Conservation (phyloP, 495 filamentous ascomycete species). For the Neurospora sp. region DNA sequence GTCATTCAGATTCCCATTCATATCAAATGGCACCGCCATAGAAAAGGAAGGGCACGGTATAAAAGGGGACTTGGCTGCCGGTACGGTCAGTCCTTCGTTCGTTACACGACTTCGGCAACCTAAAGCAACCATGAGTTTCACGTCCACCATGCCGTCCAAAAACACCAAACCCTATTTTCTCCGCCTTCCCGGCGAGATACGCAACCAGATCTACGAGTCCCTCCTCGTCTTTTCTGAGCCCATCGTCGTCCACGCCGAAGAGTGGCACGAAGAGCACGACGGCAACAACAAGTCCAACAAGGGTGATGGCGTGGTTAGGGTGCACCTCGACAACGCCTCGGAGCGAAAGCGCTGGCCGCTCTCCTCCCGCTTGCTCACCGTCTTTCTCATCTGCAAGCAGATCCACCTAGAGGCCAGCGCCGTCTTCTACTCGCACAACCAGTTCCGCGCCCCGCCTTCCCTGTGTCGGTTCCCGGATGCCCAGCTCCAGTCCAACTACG, state of each 20-base stretch:
- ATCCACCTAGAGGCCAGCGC: constrained; percentile 7
- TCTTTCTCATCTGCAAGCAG: constrained; percentile 7
- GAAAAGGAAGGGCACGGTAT: neutral
- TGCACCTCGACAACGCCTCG: neutral
- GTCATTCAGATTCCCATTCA: neutral
- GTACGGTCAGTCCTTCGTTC: neutral
- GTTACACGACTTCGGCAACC: neutral
- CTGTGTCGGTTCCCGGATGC: neutral
- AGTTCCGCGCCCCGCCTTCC: neutral
- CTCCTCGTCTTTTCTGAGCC: constrained; percentile 4
- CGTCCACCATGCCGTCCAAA: neutral
- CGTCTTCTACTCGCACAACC: constrained; percentile 10
- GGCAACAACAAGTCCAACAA: neutral
- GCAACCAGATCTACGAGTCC: constrained; percentile 12
- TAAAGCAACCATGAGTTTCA: neutral
- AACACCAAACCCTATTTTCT: neutral
- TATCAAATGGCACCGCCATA: neutral
- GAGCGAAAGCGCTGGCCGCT: constrained; percentile 1
- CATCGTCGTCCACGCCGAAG: neutral
- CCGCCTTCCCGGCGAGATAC: constrained; percentile 10
- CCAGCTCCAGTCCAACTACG: constrained; percentile 10
- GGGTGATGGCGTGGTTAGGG: neutral
- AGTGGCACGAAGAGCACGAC: neutral
- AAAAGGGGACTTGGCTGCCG: neutral
- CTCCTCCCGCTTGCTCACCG: neutral